Evolutionary conservation across 2,329 filamentous ascomycete genomes (phyloP), one percentile per base, ranked within the genome.

Genomic region (Fusarium solani-melongenae): DNA sequence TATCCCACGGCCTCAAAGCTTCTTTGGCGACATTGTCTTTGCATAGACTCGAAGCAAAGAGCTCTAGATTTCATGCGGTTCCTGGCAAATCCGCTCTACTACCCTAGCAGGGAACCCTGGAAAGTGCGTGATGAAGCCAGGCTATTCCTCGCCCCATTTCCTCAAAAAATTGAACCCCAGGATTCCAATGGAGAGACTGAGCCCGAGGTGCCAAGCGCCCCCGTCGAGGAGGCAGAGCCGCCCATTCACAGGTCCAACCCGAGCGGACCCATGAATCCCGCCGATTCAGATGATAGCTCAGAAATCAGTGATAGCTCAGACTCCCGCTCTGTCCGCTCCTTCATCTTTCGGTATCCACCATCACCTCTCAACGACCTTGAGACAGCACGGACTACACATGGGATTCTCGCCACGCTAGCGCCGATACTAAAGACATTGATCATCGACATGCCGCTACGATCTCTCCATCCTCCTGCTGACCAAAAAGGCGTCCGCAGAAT

Each of bases 361-460:
- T 51, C 64, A 29, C 36, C 41, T 4, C 59, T 75, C 11, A 12
- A 67, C 8, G 64, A 76, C 15, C 20, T 60, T 5, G 14, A 20
- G 6, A 68, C 58, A 1, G 36, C 55, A 1, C 15, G 58, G 5
- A 14, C 46, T 2, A 44, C 73, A 3, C 46, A 61, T 0, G 33
- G 66, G 1, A 38, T 77, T 10, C 60, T 76, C 27, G 2, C 65
- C 7, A 39, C 49, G 6, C 24, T 77, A 5, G 69, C 75, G 0
- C 73, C 73, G 1, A 34, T 66, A 0, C 64, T 77, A 15, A 67
- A 64, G 6, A 33, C 15, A 0, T 34, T 77, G 1, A 31, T 78
- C 46, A 71, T 78, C 3, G 71, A 79, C 11, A 76, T 79, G 66
- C 76, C 77, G 1, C 33, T 79, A 4, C 64, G 70, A 2, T 57